Evolutionary conservation across 2,329 filamentous ascomycete species (phyloP).

Genomic region (Epichloe gansuensis): DNA sequence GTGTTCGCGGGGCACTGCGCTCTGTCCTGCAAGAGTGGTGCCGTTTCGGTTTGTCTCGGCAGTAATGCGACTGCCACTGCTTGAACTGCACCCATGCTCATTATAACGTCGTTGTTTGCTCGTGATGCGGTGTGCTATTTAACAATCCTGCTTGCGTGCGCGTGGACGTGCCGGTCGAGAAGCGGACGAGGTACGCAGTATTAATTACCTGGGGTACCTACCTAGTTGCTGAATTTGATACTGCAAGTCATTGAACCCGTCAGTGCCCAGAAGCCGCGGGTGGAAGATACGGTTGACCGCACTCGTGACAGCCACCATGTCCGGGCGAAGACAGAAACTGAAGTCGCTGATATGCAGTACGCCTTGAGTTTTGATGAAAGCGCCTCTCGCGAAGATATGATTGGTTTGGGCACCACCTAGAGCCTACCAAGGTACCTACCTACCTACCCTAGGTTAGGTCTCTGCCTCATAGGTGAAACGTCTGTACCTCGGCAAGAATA

Average conservation of each 20-base stretch:
- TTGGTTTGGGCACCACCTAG: too few species aligned
- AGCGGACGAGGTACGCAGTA: background rate
- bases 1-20: constrained; percentile 36
- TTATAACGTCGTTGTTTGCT: background rate
- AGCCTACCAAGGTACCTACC: too few species aligned
- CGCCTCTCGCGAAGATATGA: too few species aligned
- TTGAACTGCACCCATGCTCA: background rate
- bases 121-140: background rate
- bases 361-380: too few species aligned
- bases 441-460: too few species aligned
- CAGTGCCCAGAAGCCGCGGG: background rate
- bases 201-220: background rate
- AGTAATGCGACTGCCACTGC: background rate
- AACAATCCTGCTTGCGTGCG: background rate
- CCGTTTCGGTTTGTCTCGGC: constrained; percentile 12
- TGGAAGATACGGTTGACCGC: background rate
- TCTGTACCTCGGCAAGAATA: background rate
- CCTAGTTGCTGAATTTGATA: too few species aligned
- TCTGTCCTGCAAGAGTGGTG: constrained; percentile 14
- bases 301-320: background rate
- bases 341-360: too few species aligned
- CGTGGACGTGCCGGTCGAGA: background rate
- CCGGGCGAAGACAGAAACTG: too few species aligned
- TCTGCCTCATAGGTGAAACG: background rate
- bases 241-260: too few species aligned